Conservation (phyloP, 257 asterid genomes). For the Mentha longifolia region DNA sequence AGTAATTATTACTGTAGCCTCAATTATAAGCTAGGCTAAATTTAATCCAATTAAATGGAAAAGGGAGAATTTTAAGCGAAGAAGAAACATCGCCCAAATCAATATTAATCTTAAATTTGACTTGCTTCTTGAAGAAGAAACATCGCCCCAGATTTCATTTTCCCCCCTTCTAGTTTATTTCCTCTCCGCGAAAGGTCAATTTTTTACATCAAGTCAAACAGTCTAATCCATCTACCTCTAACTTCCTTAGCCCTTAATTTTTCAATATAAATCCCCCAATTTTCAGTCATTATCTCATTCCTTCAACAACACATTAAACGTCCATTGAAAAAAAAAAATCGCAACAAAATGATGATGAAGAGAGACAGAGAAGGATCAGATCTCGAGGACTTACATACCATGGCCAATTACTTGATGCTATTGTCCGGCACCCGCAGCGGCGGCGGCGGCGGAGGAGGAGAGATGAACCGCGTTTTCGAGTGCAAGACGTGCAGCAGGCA, state of each 20-base stretch:
- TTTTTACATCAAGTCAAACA: slow-evolving; percentile 25
- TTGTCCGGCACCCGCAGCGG: slow-evolving; percentile 26
- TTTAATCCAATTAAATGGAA: neutral
- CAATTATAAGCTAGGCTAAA: neutral
- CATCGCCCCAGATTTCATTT: slow-evolving; percentile 17
- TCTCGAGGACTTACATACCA: slow-evolving; percentile 22
- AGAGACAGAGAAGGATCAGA: slow-evolving; percentile 41
- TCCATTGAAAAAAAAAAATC: neutral
- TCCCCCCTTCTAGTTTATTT: slow-evolving; percentile 28
- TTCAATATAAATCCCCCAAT: slow-evolving; percentile 13
- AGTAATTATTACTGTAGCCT: neutral
- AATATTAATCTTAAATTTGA: slow-evolving; percentile 13
- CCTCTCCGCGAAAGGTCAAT: slow-evolving; percentile 27
- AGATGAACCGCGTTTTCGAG: slow-evolving; percentile 45
- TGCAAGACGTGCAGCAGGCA: slow-evolving; percentile 69
- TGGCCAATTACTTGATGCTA: slow-evolving; percentile 38
- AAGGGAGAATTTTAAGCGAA: neutral
- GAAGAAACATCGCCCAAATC: neutral
- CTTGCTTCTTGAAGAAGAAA: slow-evolving; percentile 33
- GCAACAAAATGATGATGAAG: slow-evolving; percentile 33
- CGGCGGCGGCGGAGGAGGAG: slow-evolving; percentile 18
- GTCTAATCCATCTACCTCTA: slow-evolving; percentile 35
- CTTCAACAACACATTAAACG: neutral
- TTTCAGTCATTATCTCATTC: slow-evolving; percentile 29
- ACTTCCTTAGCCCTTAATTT: neutral